Base-by-base conservation (phyloP, 192 early-diverging fungal species). In the Linnemannia elongata region DNA sequence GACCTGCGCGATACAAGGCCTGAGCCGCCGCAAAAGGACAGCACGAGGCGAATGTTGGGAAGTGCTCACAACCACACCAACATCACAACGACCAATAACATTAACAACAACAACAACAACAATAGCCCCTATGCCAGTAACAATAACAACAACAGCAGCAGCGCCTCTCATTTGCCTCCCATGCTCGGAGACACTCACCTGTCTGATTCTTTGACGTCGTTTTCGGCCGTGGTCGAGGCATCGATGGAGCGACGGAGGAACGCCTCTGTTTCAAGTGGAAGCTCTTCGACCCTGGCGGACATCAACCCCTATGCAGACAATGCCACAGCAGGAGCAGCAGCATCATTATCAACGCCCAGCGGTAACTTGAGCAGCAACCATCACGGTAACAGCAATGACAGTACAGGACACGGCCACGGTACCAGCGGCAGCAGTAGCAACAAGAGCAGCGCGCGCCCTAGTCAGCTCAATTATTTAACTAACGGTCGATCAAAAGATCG, bases 191-290 rank as follows among this genome's bases (percentile, higher is more conserved):
- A 77, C 36, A 63, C 76, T 39, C 76, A 77, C 9, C 41, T 57
- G 10, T 68, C 77, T 20, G 69, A 73, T 20, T 72, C 69, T 18
- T 24, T 38, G 2, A 55, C 63, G 33, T 33, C 57, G 7, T 79
- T 84, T 12, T 49, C 82, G 33, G 24, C 77, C 10, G 82, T 79
- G 20, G 77, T 84, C 3, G 82, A 84, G 38, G 82, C 78, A 5
- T 20, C 82, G 35, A 78, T 74, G 76, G 72, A 39, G 33, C 82
- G 82, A 38, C 57, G 66, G 70, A 83, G 69, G 57, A 54, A 76
- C 18, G 47, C 78, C 3, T 72, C 76, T 36, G 78, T 71, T 35
- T 74, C 68, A 30, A 79, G 42, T 49, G 47, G 60, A 66, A 30
- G 60, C 36, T 83, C 82, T 4, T 74, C 72, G 12, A 60, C 81